phyloP scores from a whole-genome alignment of 2,329 filamentous ascomycete genomes.

The Claviceps arundinis region DNA sequence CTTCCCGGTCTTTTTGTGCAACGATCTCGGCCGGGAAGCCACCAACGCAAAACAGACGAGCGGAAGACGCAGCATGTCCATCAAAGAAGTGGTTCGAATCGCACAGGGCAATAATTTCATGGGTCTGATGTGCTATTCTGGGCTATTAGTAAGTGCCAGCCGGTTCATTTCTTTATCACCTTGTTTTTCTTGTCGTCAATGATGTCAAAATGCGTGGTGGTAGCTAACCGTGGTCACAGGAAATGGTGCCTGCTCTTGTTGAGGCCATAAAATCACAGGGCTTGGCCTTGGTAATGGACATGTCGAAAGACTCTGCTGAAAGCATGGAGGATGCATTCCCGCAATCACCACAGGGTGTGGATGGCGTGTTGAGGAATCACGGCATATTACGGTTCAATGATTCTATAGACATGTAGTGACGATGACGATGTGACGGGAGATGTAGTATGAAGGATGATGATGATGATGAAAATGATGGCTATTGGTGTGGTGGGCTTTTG shows the following conservation, averaged over 20 bases:
- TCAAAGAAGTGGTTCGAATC: conserved; percentile 89
- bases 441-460: background rate
- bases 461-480: background rate
- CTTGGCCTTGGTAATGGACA: conserved; percentile 81
- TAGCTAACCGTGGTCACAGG: conserved; percentile 33
- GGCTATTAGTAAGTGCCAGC: conserved; percentile 56
- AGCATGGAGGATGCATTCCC: conserved; percentile 37
- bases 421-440: background rate
- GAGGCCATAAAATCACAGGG: conserved; percentile 92
- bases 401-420: conserved; percentile 57
- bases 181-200: background rate
- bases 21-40: conserved; percentile 64
- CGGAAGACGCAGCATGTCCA: conserved; percentile 64
- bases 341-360: conserved; percentile 64
- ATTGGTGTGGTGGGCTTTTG: too few species aligned
- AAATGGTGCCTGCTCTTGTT: conserved; percentile 83
- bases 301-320: conserved; percentile 45
- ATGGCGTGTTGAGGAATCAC: conserved; percentile 73
- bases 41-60: conserved; percentile 34
- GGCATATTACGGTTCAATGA: conserved; percentile 89
- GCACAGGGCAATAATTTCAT: conserved; percentile 96
- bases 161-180: too few species aligned
- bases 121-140: conserved; percentile 83
- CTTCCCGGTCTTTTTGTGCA: conserved; percentile 90
- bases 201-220: background rate